A percentile compares a stretch with the other conserved stretches of the same genome.
These are phyloP conservation scores for Paragyromitra xinjiangensis DNA, from an alignment of 495 filamentous ascomycete species.

Conservation along the genomic window DNA sequence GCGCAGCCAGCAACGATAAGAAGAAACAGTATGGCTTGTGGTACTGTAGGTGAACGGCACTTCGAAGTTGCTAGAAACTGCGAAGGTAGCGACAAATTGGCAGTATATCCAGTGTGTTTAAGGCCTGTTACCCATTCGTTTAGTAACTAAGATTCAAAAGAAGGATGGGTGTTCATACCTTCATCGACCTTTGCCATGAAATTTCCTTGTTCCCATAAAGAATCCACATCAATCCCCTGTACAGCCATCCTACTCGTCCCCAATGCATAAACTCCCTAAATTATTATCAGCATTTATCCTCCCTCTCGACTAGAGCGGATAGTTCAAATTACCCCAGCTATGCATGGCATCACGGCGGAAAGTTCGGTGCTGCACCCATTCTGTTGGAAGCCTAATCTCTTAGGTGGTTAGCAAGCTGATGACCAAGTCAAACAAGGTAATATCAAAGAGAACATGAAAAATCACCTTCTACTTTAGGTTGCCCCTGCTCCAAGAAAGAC, in stretches of 20 bases:
- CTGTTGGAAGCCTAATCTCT: background rate
- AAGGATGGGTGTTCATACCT: background rate
- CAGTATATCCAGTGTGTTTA: background rate
- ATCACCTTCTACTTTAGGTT: background rate
- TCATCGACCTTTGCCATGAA: background rate
- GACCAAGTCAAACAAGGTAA: background rate
- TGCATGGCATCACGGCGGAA: background rate
- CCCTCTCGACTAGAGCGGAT: background rate
- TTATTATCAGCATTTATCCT: background rate
- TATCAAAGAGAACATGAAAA: background rate
- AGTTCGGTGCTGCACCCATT: background rate
- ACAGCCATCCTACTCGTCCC: background rate
- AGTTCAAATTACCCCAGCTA: background rate
- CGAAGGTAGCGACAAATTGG: background rate
- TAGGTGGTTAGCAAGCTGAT: background rate
- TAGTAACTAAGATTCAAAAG: background rate
- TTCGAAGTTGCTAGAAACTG: background rate
- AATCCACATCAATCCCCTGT: background rate
- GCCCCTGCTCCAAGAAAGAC: background rate
- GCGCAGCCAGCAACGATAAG: slow-evolving; percentile 1
- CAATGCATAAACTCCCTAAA: background rate
- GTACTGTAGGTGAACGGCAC: background rate
- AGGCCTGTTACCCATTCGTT: background rate
- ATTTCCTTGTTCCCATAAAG: background rate
- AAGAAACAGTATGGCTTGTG: background rate